Conservation (phyloP, 2,329 filamentous ascomycete species). For the Xylariaceae sp. region DNA sequence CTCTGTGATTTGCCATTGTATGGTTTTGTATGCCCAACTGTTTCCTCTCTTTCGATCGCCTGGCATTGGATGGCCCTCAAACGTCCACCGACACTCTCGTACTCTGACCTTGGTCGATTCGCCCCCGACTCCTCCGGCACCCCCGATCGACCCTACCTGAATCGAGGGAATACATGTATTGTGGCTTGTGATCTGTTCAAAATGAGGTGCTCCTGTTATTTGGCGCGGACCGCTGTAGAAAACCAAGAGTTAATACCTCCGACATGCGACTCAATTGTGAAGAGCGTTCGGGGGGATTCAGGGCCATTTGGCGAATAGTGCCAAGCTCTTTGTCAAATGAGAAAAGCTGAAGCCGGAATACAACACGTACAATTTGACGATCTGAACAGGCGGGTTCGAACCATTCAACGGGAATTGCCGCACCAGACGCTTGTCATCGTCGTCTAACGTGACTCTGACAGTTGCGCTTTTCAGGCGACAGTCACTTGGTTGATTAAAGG, state of each 20-base stretch:
- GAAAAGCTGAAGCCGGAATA: no score
- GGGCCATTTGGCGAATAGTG: no score
- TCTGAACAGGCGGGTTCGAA: no score
- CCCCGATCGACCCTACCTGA: slow-evolving; percentile 8
- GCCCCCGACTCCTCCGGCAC: slow-evolving; percentile 24
- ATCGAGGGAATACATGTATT: no score
- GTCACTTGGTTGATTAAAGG: slow-evolving; percentile 25
- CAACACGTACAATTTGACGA: no score
- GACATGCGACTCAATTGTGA: no score
- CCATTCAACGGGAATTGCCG: slow-evolving; percentile 1
- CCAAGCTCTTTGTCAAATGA: no score
- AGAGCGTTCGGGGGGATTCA: no score
- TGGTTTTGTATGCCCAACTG: slow-evolving; percentile 24
- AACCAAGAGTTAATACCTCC: no score
- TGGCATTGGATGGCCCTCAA: slow-evolving; percentile 23
- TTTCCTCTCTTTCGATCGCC: slow-evolving; percentile 16
- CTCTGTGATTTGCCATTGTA: slow-evolving; percentile 32
- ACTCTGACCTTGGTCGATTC: slow-evolving; percentile 19
- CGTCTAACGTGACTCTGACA: slow-evolving; percentile 27
- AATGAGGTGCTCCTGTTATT: no score
- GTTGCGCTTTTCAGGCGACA: slow-evolving; percentile 27
- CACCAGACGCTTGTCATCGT: slow-evolving; percentile 24
- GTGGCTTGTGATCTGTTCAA: no score
- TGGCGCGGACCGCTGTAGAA: no score
- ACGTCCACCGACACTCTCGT: slow-evolving; percentile 26